These are phyloP conservation scores for Rhipidocladum racemiflorum DNA, from an alignment of 176 grass and related monocot genomes.

Conservation along the genomic window DNA sequence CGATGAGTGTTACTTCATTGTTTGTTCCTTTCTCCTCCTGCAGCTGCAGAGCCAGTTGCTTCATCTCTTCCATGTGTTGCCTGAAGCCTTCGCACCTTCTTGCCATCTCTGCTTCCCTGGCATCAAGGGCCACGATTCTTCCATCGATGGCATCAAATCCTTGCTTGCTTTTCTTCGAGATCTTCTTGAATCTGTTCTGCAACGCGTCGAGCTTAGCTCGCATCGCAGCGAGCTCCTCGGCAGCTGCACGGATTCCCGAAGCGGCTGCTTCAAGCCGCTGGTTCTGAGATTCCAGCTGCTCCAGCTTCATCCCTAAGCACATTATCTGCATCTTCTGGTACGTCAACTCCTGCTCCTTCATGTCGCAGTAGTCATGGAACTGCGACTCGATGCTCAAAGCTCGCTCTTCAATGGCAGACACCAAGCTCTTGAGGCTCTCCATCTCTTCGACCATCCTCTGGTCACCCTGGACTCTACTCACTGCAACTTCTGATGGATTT, in stretches of 20 bases:
- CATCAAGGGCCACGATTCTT: constrained; percentile 41
- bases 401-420: constrained; percentile 45
- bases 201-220: constrained; percentile 33
- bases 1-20: constrained; percentile 17
- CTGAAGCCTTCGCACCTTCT: constrained; percentile 46
- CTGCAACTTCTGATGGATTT: constrained; percentile 11
- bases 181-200: constrained; percentile 45
- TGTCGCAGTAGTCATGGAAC: constrained; percentile 62
- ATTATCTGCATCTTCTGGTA: constrained; percentile 93
- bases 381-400: constrained; percentile 39
- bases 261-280: constrained; percentile 53
- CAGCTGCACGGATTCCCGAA: constrained; percentile 11
- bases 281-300: constrained; percentile 61
- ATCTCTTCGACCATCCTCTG: constrained; percentile 32
- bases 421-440: constrained; percentile 41
- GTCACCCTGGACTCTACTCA: constrained; percentile 8
- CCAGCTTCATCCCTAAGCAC: constrained; percentile 79
- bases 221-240: constrained; percentile 32
- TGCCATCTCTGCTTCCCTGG: constrained; percentile 40
- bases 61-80: constrained; percentile 47
- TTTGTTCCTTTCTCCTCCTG: constrained; percentile 41
- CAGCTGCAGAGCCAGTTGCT: constrained; percentile 42
- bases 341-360: constrained; percentile 63
- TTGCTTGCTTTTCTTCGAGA: constrained; percentile 34
- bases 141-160: constrained; percentile 28